phyloP scores from a whole-genome alignment of 345 rosid species.

The Ailanthus altissimus region DNA sequence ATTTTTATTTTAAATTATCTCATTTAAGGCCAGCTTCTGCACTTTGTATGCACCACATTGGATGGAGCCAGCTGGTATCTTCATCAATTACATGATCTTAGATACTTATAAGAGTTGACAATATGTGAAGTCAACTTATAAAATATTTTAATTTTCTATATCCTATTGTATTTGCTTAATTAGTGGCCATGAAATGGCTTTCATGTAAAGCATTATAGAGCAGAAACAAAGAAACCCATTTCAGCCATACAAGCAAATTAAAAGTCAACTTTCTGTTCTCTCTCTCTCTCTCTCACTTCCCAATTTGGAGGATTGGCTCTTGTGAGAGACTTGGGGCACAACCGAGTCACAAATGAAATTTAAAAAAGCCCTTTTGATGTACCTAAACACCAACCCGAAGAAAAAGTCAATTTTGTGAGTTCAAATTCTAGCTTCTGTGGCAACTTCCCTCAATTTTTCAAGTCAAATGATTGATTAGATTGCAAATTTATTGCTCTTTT shows the following conservation, averaged over 20 bases:
- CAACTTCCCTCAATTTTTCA: too few relatives aligned
- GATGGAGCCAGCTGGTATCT: not conserved
- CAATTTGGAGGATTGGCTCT: not conserved
- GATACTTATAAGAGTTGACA: constrained; percentile 23
- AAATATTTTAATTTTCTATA: not conserved
- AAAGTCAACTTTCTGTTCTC: constrained; percentile 4
- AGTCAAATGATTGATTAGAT: too few relatives aligned
- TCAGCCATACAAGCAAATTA: not conserved
- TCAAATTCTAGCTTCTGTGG: too few relatives aligned
- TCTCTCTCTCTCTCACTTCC: not conserved
- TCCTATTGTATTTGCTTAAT: not conserved
- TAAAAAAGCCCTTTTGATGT: too few relatives aligned
- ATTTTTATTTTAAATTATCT: not conserved
- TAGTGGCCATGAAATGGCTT: constrained; percentile 17
- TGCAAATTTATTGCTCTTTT: too few relatives aligned
- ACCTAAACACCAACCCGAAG: too few relatives aligned
- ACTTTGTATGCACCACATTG: not conserved
- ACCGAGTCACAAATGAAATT: too few relatives aligned
- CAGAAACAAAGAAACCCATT: not conserved
- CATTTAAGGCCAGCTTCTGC: not conserved
- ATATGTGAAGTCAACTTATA: not conserved
- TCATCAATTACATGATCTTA: too few relatives aligned
- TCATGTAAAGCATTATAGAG: constrained; percentile 3
- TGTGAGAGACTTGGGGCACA: too few relatives aligned
- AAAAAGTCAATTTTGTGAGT: too few relatives aligned